Evolutionary conservation across 768 basidiomycete genomes (phyloP).

Genomic region (Cytidiella melzeri): DNA sequence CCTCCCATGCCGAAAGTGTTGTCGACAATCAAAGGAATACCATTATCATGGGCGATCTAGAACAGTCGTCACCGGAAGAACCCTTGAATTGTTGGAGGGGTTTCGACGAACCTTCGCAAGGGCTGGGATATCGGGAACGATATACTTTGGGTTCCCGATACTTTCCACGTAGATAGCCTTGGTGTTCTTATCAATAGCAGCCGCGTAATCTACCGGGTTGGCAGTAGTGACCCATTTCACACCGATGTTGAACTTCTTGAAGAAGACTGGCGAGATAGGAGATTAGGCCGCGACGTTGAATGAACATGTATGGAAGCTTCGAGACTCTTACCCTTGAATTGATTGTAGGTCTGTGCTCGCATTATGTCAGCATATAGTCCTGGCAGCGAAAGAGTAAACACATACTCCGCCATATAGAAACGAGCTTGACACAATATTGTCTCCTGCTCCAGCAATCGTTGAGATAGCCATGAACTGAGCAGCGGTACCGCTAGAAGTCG

Average conservation of each 20-base stretch:
- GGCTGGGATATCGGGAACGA: conserved; percentile 58
- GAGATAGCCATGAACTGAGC: conserved; percentile 72
- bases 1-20: conserved; percentile 76
- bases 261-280: conserved; percentile 38
- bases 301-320: background rate
- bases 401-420: conserved; percentile 65
- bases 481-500: conserved; percentile 66
- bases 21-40: conserved; percentile 75
- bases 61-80: no score
- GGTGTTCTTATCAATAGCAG: conserved; percentile 71
- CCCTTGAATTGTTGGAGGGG: no score
- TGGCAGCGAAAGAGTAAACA: conserved; percentile 2
- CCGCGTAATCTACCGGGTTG: conserved; percentile 51
- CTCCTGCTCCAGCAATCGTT: conserved; percentile 55
- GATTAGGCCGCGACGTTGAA: background rate
- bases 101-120: conserved; percentile 53
- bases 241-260: conserved; percentile 62
- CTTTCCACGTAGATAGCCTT: conserved; percentile 72
- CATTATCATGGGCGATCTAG: conserved; percentile 63
- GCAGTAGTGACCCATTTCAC: conserved; percentile 56
- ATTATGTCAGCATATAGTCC: background rate
- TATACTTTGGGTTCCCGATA: conserved; percentile 76
- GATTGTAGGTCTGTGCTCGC: conserved; percentile 53
- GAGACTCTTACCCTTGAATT: conserved; percentile 59
- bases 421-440: conserved; percentile 71